Conservation (phyloP, 768 basidiomycete genomes). For the Podaxis carcinomalis region DNA sequence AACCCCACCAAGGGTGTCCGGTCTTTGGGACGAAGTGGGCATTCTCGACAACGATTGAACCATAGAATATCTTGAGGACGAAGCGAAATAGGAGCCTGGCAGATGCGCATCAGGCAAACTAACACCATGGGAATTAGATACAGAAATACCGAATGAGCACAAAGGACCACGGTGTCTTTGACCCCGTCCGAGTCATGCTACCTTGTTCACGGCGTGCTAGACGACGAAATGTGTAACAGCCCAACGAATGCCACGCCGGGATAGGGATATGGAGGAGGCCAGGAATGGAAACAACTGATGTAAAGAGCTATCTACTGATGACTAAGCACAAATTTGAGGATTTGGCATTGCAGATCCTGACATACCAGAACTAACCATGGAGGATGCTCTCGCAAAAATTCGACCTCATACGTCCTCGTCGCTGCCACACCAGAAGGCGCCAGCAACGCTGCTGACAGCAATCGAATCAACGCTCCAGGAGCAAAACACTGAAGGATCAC, state of each 20-base stretch:
- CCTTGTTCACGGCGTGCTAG: neutral
- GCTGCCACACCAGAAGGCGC: conserved; percentile 84
- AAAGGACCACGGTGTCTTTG: conserved; percentile 45
- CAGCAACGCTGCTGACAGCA: conserved; percentile 79
- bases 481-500: conserved; percentile 58
- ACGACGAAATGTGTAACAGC: neutral
- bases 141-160: conserved; percentile 52
- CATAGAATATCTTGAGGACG: conserved; percentile 89
- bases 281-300: conserved; percentile 2
- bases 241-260: neutral
- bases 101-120: neutral
- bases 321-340: conserved; percentile 17
- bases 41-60: conserved; percentile 83
- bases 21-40: conserved; percentile 62
- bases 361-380: conserved; percentile 34
- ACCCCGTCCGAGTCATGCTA: conserved; percentile 21
- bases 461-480: conserved; percentile 79
- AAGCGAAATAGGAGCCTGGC: conserved; percentile 67
- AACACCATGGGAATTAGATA: neutral
- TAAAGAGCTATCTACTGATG: conserved; percentile 1
- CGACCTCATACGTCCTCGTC: conserved; percentile 79
- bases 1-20: conserved; percentile 67
- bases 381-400: conserved; percentile 75
- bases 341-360: conserved; percentile 4
- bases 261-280: neutral